Evolutionary conservation across 352 stramenopile genomes (phyloP), one percentile per base, ranked within the genome.

Genomic region (Globisporangium camurandrum): DNA sequence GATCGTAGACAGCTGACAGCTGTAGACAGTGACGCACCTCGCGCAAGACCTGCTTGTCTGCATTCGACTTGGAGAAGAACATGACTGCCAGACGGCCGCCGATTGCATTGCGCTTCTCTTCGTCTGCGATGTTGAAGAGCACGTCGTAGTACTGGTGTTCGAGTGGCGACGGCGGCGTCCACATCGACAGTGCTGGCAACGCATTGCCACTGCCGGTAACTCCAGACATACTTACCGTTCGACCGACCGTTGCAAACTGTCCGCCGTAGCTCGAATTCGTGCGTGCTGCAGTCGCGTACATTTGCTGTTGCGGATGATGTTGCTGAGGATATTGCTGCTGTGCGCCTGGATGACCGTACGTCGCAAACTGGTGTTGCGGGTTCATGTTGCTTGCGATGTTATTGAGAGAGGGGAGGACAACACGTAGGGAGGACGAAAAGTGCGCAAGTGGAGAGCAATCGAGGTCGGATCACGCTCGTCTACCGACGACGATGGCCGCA

Each of bases 41-140:
- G 7, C 84, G 70, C 36, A 94, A 50, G 36, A 81, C 61, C 20
- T 56, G 42, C 46, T 97, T 88, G 49, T 96, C 88, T 6, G 98
- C 58, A 41, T 93, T 91, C 17, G 91, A 97, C 0, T 82, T 74
- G 24, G 83, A 87, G 59, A 98, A 96, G 64, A 98, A 98, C 50
- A 79, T 68, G 10, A 98, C 94, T 4, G 94, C 94, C 27, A 89
- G 76, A 4, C 69, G 75, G 7, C 94, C 94, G 12, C 77, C 80
- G 56, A 98, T 95, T 12, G 76, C 69, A 27, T 93, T 84, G 37
- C 69, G 68, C 16, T 73, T 62, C 55, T 93, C 69, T 12, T 86
- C 75, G 59, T 97, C 94, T n/a, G 91, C 91, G n/a, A 73, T 50
- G 8, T 65, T 41, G 59, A 98, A 98, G 24, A 98, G 69, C 51